phyloP scores from a whole-genome alignment of 2,329 filamentous ascomycete genomes.

The Microdochium nivale region DNA sequence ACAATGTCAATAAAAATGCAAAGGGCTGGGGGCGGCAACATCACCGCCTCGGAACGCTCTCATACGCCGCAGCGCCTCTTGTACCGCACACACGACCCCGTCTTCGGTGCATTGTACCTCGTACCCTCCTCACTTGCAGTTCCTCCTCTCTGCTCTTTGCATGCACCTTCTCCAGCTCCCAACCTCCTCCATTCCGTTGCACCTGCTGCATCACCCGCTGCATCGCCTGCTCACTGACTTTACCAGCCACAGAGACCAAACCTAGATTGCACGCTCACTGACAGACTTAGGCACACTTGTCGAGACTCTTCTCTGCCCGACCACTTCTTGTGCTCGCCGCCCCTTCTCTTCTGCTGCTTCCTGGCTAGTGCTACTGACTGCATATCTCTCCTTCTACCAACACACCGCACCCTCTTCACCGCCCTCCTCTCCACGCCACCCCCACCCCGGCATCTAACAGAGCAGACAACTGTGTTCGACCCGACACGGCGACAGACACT shows the following conservation, averaged over 20 bases:
- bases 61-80: too few species aligned
- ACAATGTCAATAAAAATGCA: background rate
- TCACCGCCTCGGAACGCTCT: background rate
- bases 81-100: too few species aligned
- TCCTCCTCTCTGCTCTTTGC: background rate
- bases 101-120: too few species aligned
- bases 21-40: background rate
- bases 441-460: background rate
- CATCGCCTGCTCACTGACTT: background rate
- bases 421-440: background rate
- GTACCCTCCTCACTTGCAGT: background rate
- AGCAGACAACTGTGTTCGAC: background rate
- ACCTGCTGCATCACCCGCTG: background rate
- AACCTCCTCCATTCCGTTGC: background rate
- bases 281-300: background rate
- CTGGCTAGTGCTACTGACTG: background rate
- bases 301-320: background rate
- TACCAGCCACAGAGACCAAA: background rate
- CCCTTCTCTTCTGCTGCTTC: background rate
- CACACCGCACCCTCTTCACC: background rate
- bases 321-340: background rate
- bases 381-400: background rate
- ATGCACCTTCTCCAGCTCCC: background rate
- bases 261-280: background rate
- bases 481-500: background rate